A percentile compares a stretch with the other conserved stretches of the same genome.
These are phyloP conservation scores for Sugiyamaella xylanicola DNA, from an alignment of 1,139 yeast species.

Conservation along the genomic window DNA sequence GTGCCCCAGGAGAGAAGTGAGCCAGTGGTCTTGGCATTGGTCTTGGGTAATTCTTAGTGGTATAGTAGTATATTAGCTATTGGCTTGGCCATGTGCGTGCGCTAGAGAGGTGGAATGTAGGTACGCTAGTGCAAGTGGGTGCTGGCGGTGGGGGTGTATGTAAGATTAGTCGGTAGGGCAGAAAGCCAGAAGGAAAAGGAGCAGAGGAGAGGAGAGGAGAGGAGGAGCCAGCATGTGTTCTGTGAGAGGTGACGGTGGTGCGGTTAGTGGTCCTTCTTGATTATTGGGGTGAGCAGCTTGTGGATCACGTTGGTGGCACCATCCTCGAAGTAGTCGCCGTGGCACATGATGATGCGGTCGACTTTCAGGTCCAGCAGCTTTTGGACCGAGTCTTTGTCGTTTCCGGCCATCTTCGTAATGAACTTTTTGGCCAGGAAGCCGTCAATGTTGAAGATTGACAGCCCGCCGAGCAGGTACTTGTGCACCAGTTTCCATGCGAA, in stretches of 20 bases:
- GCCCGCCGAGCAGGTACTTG: neutral
- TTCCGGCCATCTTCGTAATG: neutral
- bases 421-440: constrained; percentile 3
- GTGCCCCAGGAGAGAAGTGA: neutral
- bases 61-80: too few relatives aligned
- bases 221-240: too few relatives aligned
- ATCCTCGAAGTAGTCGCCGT: constrained; percentile 56
- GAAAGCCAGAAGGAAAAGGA: neutral
- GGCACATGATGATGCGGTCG: constrained; percentile 56
- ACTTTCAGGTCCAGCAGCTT: constrained; percentile 34
- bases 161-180: too few relatives aligned
- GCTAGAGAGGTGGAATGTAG: too few relatives aligned
- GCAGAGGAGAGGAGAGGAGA: neutral
- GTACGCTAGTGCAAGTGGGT: too few relatives aligned
- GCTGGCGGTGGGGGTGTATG: too few relatives aligned
- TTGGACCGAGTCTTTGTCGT: constrained; percentile 3
- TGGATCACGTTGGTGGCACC: constrained; percentile 28
- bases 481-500: constrained; percentile 10
- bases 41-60: too few relatives aligned
- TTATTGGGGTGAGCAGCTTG: constrained; percentile 6
- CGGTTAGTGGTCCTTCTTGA: constrained; percentile 12
- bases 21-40: too few relatives aligned
- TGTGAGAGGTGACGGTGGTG: too few relatives aligned
- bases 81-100: too few relatives aligned
- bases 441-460: constrained; percentile 5